Base-by-base conservation (phyloP, 2,329 filamentous ascomycete species). In the Aspergillus arachidicola region DNA sequence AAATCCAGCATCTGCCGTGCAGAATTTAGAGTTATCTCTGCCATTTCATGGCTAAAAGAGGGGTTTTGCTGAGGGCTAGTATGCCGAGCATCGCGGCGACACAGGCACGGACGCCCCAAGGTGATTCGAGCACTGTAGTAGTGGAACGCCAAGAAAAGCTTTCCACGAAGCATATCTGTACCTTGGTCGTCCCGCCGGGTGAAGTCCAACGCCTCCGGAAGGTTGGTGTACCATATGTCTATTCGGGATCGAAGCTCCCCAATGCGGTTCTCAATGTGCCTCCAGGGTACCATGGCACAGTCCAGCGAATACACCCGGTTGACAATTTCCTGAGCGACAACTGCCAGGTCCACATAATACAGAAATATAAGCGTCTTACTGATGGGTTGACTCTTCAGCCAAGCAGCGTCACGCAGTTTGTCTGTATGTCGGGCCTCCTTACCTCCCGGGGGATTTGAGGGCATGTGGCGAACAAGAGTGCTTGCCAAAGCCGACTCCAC, bases 71-170 rank as follows among this genome's bases (percentile, higher is more conserved):
- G 50, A 2, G 70, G 69, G 21, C 67, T 72, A 55, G 65, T 69
- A 57, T 68, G 68, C 21, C 72, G 72, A 38, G 78, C 73, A 57
- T 81, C 80, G 28, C 78, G 75, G 21, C 79, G 77, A 64, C 80
- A 82, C n/a, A 82, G 75, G 65, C 79, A 82, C 5, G 81, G 81
- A 19, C 81, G 78, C 53, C 80, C 78, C 7, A 82, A 71, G 21
- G 78, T 80, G 60, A 80, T 80, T 26, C 76, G 76, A 23, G 76
- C 73, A 60, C 80, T 81, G 62, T 82, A 80, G 69, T 78, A 82
- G 56, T 77, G 74, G 57, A 82, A 79, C 3, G 78, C 80, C 21
- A 82, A 69, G 28, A 73, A 73, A 55, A 82, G 69, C 54, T 80
- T 80, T 56, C 67, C 69, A 51, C 80, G 75, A 21, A 81, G 72